Percentiles rank a stretch among this genome's conserved stretches.
Conservation (phyloP, 768 basidiomycete species). For the Trametes cingulata region DNA sequence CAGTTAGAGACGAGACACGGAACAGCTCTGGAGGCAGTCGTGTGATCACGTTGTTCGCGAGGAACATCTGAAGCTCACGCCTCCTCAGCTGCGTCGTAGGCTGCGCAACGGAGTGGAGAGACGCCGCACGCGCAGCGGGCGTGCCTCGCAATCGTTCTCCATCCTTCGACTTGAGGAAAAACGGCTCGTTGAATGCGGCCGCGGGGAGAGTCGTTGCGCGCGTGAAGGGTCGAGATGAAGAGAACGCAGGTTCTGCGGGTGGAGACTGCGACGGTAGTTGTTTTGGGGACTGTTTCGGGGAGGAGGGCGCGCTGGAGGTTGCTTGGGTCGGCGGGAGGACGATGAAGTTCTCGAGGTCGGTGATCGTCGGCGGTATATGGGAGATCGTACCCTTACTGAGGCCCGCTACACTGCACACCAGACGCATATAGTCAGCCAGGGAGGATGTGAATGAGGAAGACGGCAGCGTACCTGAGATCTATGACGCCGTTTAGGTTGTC, state of each 20-base stretch:
- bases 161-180: constrained; percentile 21
- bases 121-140: constrained; percentile 16
- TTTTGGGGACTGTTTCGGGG: constrained; percentile 36
- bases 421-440: not conserved
- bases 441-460: not conserved
- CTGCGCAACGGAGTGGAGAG: constrained; percentile 22
- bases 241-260: not conserved
- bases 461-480: constrained; percentile 50
- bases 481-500: constrained; percentile 52
- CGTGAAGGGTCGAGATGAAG: constrained; percentile 18
- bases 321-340: constrained; percentile 43
- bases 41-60: constrained; percentile 55
- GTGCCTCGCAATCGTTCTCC: constrained; percentile 8
- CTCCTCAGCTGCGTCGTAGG: constrained; percentile 25
- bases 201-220: constrained; percentile 27
- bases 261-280: not conserved
- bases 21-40: constrained; percentile 61
- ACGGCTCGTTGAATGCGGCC: constrained; percentile 8
- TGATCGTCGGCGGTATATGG: constrained; percentile 48
- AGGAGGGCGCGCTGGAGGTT: constrained; percentile 25
- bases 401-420: not conserved
- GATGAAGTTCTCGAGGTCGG: constrained; percentile 48
- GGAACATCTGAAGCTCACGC: constrained; percentile 55
- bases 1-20: constrained; percentile 53
- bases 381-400: constrained; percentile 36